phyloP scores from a whole-genome alignment of 208 protist genomes.

The Trypanosoma brucei region DNA sequence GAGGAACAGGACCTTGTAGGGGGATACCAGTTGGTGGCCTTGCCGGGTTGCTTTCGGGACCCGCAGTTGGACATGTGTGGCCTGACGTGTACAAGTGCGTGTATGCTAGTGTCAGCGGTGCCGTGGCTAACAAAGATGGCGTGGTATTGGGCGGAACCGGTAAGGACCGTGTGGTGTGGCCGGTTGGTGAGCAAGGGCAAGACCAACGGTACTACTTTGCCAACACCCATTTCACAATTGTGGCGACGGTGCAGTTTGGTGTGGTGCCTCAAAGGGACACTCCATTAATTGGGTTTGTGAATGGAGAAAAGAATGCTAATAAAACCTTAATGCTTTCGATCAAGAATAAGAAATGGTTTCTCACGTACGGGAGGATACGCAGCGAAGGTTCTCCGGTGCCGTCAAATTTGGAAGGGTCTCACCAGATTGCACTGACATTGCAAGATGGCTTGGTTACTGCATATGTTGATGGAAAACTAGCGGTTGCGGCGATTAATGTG shows the following conservation, averaged over 20 bases:
- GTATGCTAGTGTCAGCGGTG: neutral
- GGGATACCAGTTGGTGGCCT: no score
- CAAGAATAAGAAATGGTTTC: neutral
- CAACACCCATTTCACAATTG: conserved; percentile 14
- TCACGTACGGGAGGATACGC: no score
- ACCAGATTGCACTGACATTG: neutral
- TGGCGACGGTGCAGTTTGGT: conserved; percentile 6
- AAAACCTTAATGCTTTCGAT: neutral
- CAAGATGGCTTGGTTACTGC: neutral
- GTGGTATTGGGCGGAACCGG: neutral
- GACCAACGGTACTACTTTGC: conserved; percentile 15
- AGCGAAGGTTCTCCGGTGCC: no score
- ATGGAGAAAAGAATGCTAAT: neutral
- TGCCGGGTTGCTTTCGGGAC: no score
- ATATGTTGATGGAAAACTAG: neutral
- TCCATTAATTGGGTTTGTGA: neutral
- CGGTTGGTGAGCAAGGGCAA: conserved; percentile 17
- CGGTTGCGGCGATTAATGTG: neutral
- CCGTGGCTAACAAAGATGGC: neutral
- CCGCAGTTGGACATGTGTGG: no score
- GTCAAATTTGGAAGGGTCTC: neutral
- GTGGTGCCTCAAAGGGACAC: neutral
- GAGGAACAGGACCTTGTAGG: neutral
- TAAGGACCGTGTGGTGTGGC: conserved; percentile 10
- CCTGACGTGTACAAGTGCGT: conserved; percentile 5